Conservation (phyloP, 2,329 filamentous ascomycete species). For the Chaetothyriales sp. region DNA sequence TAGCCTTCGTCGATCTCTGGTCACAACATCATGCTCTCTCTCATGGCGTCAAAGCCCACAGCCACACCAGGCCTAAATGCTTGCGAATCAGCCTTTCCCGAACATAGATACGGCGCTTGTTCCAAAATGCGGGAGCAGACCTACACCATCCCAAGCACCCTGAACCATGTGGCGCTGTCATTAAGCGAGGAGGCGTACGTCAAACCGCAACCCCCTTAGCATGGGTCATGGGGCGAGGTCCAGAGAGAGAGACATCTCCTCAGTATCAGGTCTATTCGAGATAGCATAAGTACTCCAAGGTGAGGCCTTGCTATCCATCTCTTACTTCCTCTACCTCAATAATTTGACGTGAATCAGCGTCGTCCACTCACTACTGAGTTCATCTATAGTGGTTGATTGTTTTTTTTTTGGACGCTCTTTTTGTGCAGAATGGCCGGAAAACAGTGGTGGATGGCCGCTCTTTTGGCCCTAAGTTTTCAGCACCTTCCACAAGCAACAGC, state of each 20-base stretch:
- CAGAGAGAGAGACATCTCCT: too few relatives aligned
- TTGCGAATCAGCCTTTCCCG: not conserved
- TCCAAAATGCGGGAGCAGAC: not conserved
- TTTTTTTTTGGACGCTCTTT: too few relatives aligned
- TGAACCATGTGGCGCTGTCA: not conserved
- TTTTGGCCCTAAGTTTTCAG: not conserved
- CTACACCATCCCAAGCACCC: not conserved
- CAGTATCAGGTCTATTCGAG: too few relatives aligned
- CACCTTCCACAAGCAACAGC: not conserved
- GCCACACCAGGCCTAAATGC: not conserved
- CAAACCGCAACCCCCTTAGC: not conserved
- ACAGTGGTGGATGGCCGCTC: not conserved
- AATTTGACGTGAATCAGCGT: too few relatives aligned
- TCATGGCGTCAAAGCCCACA: too few relatives aligned
- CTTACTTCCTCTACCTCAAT: too few relatives aligned
- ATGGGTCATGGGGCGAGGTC: not conserved
- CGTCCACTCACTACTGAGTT: too few relatives aligned
- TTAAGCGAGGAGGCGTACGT: not conserved
- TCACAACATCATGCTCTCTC: not conserved
- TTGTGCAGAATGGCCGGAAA: not conserved
- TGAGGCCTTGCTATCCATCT: too few relatives aligned
- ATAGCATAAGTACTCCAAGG: too few relatives aligned
- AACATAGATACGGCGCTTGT: not conserved
- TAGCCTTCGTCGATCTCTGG: not conserved
- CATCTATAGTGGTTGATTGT: too few relatives aligned